A percentile compares a stretch with the other conserved stretches of the same genome.
phyloP scores from a whole-genome alignment of 495 filamentous ascomycete species.

The Amniculicola lignicola region DNA sequence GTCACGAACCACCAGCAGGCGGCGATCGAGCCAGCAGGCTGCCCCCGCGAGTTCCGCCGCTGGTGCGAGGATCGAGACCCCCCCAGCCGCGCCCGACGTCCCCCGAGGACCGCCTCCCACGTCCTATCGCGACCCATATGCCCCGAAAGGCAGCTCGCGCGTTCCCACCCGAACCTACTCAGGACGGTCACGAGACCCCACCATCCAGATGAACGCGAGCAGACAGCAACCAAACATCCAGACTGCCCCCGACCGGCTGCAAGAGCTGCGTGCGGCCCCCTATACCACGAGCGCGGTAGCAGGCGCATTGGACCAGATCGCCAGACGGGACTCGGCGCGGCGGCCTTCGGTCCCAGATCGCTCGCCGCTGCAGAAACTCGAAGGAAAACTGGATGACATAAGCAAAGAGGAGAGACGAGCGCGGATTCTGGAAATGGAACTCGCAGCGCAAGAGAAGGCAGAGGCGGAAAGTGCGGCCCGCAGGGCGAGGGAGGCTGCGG shows the following conservation, averaged over 20 bases:
- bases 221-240: constrained; percentile 31
- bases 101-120: constrained; percentile 54
- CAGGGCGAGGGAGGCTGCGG: constrained; percentile 13
- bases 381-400: constrained; percentile 80
- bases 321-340: background rate
- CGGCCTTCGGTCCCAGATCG: constrained; percentile 66
- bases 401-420: constrained; percentile 89
- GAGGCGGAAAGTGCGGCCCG: constrained; percentile 35
- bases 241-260: constrained; percentile 9
- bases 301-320: constrained; percentile 1
- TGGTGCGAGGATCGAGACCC: constrained; percentile 27
- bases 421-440: constrained; percentile 74
- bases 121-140: constrained; percentile 55
- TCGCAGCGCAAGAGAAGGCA: constrained; percentile 53
- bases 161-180: constrained; percentile 19
- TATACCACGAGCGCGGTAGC: constrained; percentile 13
- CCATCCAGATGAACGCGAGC: constrained; percentile 23
- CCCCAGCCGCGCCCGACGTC: constrained; percentile 57
- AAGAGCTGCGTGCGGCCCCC: constrained; percentile 12
- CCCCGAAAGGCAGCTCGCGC: constrained; percentile 25
- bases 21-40: constrained; percentile 32
- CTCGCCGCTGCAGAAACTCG: constrained; percentile 88
- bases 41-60: constrained; percentile 8
- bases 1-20: constrained; percentile 42
- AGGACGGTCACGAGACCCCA: constrained; percentile 25